Evolutionary conservation across 1,284 basidiomycete species (phyloP).

Genomic region (Ustilago xerochloae): DNA sequence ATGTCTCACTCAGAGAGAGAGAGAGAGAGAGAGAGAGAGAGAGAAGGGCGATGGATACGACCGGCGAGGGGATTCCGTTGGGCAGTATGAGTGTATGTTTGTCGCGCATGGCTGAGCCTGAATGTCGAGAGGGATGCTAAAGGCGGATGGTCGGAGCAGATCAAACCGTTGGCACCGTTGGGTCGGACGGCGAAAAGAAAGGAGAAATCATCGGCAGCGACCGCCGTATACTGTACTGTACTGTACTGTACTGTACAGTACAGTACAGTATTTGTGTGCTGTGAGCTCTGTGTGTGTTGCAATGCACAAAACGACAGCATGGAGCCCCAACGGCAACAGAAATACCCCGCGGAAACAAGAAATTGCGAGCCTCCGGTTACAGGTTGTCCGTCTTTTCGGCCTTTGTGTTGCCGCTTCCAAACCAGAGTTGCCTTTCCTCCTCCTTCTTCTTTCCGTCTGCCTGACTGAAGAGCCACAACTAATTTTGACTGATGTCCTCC

Average conservation of each 20-base stretch:
- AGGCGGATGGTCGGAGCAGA: neutral
- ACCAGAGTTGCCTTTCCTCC: neutral
- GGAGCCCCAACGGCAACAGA: neutral
- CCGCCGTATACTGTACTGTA: neutral
- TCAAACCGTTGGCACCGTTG: slow-evolving; percentile 20
- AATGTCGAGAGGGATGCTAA: neutral
- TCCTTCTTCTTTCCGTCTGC: no score
- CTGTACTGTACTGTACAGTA: neutral
- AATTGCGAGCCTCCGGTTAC: slow-evolving; percentile 1
- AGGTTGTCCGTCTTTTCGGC: neutral
- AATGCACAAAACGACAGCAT: neutral
- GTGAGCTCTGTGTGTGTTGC: no score
- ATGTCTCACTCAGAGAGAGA: neutral
- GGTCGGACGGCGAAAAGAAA: neutral
- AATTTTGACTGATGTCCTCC: no score
- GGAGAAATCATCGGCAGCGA: no score
- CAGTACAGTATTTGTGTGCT: no score
- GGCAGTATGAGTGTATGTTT: no score
- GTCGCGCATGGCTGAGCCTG: no score
- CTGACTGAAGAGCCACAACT: no score
- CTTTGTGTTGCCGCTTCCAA: no score
- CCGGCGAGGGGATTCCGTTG: neutral
- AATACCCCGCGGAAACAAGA: neutral
- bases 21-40: neutral
- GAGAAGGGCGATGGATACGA: neutral